Evolutionary conservation across 2,329 filamentous ascomycete genomes (phyloP), one percentile per base, ranked within the genome.

Genomic region (Neopestalotiopsis sp.): DNA sequence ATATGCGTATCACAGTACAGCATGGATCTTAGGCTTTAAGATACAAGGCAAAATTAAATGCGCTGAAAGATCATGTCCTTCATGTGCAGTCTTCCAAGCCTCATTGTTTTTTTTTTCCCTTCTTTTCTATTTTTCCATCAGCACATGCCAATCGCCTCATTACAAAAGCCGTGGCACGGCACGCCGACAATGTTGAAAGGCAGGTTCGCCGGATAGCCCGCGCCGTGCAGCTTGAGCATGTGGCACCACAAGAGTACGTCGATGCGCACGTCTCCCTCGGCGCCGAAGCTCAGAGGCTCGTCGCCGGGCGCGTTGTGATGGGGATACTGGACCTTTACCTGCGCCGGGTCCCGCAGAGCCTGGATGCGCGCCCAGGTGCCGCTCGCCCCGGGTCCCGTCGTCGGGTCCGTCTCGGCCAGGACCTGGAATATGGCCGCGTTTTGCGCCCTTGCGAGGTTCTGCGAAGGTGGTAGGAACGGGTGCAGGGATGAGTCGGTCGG

Each of bases 111-210:
- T 28, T n/a, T 10, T 65, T 40, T 38, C 24, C 24, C 24, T 24
- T 24, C 24, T 24, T 24, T 24, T 24, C 24, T 24, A 24, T 42
- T 17, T 9, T 17, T 9, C 49, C 38, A 7, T n/a, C 42, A 45
- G n/a, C 52, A n/a, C 56, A 59, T 59, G 4, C 65, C 65, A 28
- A 40, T 17, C 9, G 13, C 52, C 34, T 67, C 56, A 1, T 32
- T 30, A 14, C 68, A 69, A 32, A 69, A 69, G 1, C 66, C 68
- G n/a, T 69, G 68, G n/a, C 68, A 69, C n/a, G 61, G 63, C 6
- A 69, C 20, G 1, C 68, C 68, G 13, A 67, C 61, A 12, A 69
- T 68, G 49, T 68, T 56, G n/a, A 69, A 69, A 4, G 68, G 68
- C 66, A 69, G 17, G n/a, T 66, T 69, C 3, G 60, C 42, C 14